These are phyloP conservation scores for Boletus pseudo-olivaceus DNA, from an alignment of 768 basidiomycete species.

Conservation along the genomic window DNA sequence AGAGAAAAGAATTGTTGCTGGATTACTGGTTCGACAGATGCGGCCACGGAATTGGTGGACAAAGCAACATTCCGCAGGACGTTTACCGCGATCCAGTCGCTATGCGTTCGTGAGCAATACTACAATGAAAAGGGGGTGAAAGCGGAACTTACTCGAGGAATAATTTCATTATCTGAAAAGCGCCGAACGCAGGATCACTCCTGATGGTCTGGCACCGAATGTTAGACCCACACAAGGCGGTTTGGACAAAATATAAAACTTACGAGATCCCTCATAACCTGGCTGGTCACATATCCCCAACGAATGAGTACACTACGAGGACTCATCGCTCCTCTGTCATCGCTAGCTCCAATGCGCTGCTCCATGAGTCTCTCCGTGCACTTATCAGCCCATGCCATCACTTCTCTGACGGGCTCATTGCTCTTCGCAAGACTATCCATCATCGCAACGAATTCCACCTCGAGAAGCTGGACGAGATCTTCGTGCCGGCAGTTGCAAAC, in stretches of 20 bases:
- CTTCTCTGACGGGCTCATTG: constrained; percentile 76
- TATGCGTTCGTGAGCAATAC: constrained; percentile 31
- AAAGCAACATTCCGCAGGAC: constrained; percentile 83
- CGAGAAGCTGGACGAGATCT: constrained; percentile 79
- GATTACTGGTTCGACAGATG: constrained; percentile 88
- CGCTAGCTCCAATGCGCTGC: constrained; percentile 54
- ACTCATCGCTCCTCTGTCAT: constrained; percentile 79
- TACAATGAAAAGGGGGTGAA: constrained; percentile 1
- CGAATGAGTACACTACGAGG: constrained; percentile 84
- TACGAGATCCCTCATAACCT: constrained; percentile 89
- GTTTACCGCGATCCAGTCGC: constrained; percentile 91
- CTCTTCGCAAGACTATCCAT: constrained; percentile 70
- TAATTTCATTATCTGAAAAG: constrained; percentile 87
- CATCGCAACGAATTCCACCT: constrained; percentile 79
- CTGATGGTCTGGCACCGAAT: constrained; percentile 67
- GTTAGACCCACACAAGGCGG: background rate
- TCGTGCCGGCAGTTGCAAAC: constrained; percentile 93
- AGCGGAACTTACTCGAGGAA: constrained; percentile 73
- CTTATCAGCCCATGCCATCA: constrained; percentile 91
- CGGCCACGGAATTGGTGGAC: constrained; percentile 88
- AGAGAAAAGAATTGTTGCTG: constrained; percentile 85
- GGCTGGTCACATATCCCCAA: constrained; percentile 91
- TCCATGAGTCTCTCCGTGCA: constrained; percentile 84
- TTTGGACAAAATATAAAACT: constrained; percentile 26
- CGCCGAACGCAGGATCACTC: constrained; percentile 88